A percentile compares a stretch with the other conserved stretches of the same genome.
phyloP scores from a whole-genome alignment of 495 filamentous ascomycete species.

The Penicillium crystallinum region DNA sequence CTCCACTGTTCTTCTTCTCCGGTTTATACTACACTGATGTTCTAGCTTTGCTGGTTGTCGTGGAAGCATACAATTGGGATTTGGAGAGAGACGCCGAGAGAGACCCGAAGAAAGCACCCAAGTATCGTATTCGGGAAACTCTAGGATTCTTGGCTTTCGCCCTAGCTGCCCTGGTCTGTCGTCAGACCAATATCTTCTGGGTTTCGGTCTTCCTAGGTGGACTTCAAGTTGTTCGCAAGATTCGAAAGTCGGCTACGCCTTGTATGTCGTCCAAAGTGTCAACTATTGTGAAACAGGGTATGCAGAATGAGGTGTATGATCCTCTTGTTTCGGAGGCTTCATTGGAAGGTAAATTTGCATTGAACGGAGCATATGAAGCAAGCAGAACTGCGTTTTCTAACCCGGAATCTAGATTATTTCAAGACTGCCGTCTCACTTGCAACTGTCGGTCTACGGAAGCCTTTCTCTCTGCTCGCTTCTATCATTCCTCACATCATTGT shows the following conservation, averaged over 20 bases:
- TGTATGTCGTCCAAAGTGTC: conserved; percentile 19
- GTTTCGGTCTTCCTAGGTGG: conserved; percentile 80
- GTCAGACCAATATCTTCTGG: conserved; percentile 98
- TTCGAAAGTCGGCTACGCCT: conserved; percentile 25
- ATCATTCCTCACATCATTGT: conserved; percentile 65
- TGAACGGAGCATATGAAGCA: not conserved
- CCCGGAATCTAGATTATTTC: conserved; percentile 47
- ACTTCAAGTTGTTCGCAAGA: conserved; percentile 53
- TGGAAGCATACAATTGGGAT: conserved; percentile 62
- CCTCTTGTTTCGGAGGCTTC: conserved; percentile 49
- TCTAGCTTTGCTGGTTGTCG: conserved; percentile 51
- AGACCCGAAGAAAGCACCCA: not conserved
- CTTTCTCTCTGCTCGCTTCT: conserved; percentile 40
- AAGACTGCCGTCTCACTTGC: conserved; percentile 56
- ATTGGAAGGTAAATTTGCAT: conserved; percentile 46
- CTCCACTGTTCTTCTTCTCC: conserved; percentile 91
- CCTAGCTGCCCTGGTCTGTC: conserved; percentile 60
- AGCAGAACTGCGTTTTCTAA: conserved; percentile 19
- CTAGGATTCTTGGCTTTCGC: conserved; percentile 50
- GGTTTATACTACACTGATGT: conserved; percentile 93
- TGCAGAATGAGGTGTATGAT: conserved; percentile 60
- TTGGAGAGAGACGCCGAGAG: conserved; percentile 30
- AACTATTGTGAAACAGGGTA: conserved; percentile 28
- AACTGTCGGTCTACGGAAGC: conserved; percentile 49
- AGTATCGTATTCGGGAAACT: conserved; percentile 13